phyloP scores from a whole-genome alignment of 139 green algal species.

The Diplosphaera chodatii region DNA sequence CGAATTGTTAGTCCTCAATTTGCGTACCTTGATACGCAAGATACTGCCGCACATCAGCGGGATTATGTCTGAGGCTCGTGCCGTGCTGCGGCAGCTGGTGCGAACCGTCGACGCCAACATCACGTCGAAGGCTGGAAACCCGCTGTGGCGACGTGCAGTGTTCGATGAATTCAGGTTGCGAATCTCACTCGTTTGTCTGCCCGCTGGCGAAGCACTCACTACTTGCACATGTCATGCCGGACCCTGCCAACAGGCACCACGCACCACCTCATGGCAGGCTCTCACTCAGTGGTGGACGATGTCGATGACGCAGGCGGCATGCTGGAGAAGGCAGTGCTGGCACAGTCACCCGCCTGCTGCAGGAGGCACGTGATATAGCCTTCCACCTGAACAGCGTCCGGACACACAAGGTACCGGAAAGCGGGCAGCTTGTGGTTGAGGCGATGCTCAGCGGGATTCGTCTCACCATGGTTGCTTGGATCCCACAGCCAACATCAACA shows the following conservation, averaged over 20 bases:
- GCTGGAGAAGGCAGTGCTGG: not conserved
- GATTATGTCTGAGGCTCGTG: not conserved
- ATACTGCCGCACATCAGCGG: too few relatives aligned
- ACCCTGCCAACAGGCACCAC: too few relatives aligned
- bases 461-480: not conserved
- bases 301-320: not conserved
- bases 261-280: too few relatives aligned
- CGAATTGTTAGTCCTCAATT: too few relatives aligned
- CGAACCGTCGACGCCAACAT: slow-evolving; percentile 24
- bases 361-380: slow-evolving; percentile 30
- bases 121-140: slow-evolving; percentile 18
- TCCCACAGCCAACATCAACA: too few relatives aligned
- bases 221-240: too few relatives aligned
- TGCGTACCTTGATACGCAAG: too few relatives aligned
- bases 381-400: slow-evolving; percentile 28
- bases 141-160: slow-evolving; percentile 19
- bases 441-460: too few relatives aligned
- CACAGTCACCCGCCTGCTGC: slow-evolving; percentile 7
- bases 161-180: slow-evolving; percentile 22
- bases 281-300: too few relatives aligned
- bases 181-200: too few relatives aligned
- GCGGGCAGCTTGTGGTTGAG: too few relatives aligned
- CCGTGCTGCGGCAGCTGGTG: slow-evolving; percentile 6
- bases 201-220: too few relatives aligned
- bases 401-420: slow-evolving; percentile 30